Base-by-base conservation (phyloP, 768 basidiomycete genomes). In the Suillus lakei region DNA sequence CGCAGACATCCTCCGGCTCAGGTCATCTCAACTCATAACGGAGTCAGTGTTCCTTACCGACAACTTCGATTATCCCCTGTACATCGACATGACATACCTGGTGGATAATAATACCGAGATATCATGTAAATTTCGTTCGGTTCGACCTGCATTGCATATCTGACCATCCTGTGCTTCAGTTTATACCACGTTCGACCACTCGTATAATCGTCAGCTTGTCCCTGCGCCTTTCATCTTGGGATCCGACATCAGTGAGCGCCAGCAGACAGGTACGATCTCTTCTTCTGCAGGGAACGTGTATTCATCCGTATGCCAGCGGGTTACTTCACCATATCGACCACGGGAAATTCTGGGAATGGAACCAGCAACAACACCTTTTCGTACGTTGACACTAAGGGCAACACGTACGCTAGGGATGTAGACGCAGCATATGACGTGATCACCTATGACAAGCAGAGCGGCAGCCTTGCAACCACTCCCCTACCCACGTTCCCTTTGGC, bases 321-420 rank as follows among this genome's bases (percentile, higher is more conserved):
- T 23, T 85, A 83, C 75, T 86, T 87, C 75, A 74, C 77, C 15
- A 69, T 79, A 1, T 73, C 78, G 1, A 72, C 81, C 38, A 75
- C 77, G 1, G 85, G 86, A 15, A 88, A 86, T 71, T 75, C 75
- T 8, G 91, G 88, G 1, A 91, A 91, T 62, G 91, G 91, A 34
- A 90, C 88, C 7, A 91, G 80, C 76, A 85, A 84, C 76, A 92
- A 92, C 73, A 83, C 82, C 1, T 88, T 93, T 76, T 75, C 73
- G 39, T 94, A 92, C 71, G 67, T 73, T 13, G 90, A 93, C 72
- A 68, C 70, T 53, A 75, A 76, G 7, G 88, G 86, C 59, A 88
- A 92, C 74, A 90, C 90, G 0, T 93, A 83, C 74, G 74, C 76
- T 62, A 81, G 91, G 63, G 70, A 78, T 28, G 91, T 93, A 62